Evolutionary conservation across 139 green algal species (phyloP).

Genomic region (Chlorella sp.): DNA sequence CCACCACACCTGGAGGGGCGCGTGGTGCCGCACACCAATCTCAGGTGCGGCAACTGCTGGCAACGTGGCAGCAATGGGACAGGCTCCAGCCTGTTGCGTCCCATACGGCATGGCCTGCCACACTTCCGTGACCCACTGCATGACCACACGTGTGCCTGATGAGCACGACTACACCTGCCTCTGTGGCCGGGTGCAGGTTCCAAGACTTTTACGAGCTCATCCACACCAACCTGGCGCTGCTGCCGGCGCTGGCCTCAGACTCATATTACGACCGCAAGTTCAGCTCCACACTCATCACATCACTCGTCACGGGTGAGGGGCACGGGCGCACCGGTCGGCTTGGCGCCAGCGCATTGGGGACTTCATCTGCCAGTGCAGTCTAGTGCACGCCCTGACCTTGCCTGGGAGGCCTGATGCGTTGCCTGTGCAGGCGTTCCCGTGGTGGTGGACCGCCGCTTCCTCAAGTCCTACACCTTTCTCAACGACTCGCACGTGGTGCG

Average conservation of each 20-base stretch:
- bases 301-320: slow-evolving; percentile 6
- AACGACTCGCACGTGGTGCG: neutral
- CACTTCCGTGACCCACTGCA: too few species aligned
- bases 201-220: slow-evolving; percentile 17
- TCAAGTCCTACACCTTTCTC: slow-evolving; percentile 6
- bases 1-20: neutral
- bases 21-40: slow-evolving; percentile 6
- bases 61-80: neutral
- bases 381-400: too few species aligned
- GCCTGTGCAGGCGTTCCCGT: neutral
- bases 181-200: slow-evolving; percentile 8
- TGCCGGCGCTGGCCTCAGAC: slow-evolving; percentile 9
- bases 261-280: slow-evolving; percentile 22
- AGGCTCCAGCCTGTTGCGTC: too few species aligned
- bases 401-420: too few species aligned
- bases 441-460: neutral
- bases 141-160: too few species aligned
- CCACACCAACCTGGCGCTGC: slow-evolving; percentile 9
- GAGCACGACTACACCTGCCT: too few species aligned
- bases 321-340: too few species aligned
- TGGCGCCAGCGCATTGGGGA: too few species aligned
- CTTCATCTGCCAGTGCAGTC: too few species aligned
- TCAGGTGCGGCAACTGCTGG: neutral
- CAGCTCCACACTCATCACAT: slow-evolving; percentile 16
- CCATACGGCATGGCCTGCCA: too few species aligned